Base-by-base conservation (phyloP, 228 moss, liverwort and hornwort genomes). In the Sphagnum fallax region DNA sequence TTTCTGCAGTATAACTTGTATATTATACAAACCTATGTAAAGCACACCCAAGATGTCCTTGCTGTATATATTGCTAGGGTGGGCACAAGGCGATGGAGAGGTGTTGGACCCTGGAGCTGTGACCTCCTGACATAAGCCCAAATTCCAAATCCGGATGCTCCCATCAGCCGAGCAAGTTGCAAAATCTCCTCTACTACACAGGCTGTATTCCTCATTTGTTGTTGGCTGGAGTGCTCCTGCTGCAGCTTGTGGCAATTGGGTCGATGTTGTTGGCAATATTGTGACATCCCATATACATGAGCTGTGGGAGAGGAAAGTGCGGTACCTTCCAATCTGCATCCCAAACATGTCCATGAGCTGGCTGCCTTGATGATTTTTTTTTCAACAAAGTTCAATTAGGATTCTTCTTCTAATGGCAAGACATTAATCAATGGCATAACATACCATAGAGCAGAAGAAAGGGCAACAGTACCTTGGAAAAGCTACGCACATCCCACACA, bases 281-380 rank as follows among this genome's bases (percentile, higher is more conserved):
- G 80, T 78, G 5, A 91, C 82, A 79, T 91, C 91, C 91, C 91
- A 91, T 75, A 91, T 79, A 70, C 91, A 89, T 61, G 86, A 82
- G 69, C 80, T 87, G 74, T 91, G 91, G 48, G 86, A 78, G 52
- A 91, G 79, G n/a, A 91, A 76, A 15, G 89, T 82, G 4, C 89
- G 79, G 50, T 78, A 81, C 68, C 82, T 76, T 72, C 80, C 82
- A 64, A 91, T 83, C 91, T 91, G 75, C 57, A 64, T 72, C 70
- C 58, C 55, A 55, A 55, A 32, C 32, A 32, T 32, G 32, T 32
- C 32, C 32, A 32, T 32, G 32, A 32, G 32, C 32, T 32, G 32
- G 32, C 32, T 32, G 32, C 32, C 32, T 32, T 32, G 32, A 32
- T 32, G 32, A 32, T 32, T 32, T 32, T 32, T 32, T 32, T 32